Percentiles rank a stretch among this genome's conserved stretches.
Evolutionary conservation across 2,329 filamentous ascomycete species (phyloP).

Genomic region (Waltergamsia citrina): DNA sequence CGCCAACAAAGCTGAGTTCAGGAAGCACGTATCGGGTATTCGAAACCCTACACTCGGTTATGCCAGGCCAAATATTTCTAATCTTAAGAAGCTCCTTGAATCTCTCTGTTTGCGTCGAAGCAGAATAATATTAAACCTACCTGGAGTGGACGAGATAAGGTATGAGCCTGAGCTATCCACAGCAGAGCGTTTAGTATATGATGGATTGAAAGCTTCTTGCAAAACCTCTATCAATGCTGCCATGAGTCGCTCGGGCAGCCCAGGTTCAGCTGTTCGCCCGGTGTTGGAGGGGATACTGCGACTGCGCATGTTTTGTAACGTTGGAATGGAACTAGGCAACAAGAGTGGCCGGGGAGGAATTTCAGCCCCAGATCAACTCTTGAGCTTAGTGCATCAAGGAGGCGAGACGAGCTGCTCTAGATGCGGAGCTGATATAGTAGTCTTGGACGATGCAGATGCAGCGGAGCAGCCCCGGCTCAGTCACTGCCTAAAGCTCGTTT

Average conservation of each 20-base stretch:
- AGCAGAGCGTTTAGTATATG: not conserved
- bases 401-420: no score
- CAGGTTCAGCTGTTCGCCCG: conserved; percentile 3
- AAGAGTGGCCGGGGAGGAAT: not conserved
- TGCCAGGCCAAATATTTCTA: not conserved
- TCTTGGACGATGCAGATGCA: no score
- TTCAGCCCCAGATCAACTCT: not conserved
- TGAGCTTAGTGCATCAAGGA: no score
- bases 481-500: no score
- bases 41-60: conserved; percentile 3
- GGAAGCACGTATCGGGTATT: conserved; percentile 3
- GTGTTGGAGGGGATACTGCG: not conserved
- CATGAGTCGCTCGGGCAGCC: conserved; percentile 1
- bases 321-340: not conserved
- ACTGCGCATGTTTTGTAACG: conserved; percentile 6
- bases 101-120: conserved; percentile 1
- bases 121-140: not conserved
- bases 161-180: not conserved
- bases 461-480: no score
- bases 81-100: not conserved
- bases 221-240: not conserved
- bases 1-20: conserved; percentile 1
- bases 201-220: not conserved
- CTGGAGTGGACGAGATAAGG: not conserved
- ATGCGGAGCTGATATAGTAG: no score